These are phyloP conservation scores for Dendrocalamus latiflorus DNA, from an alignment of 202 grass and related monocot genomes.

Conservation along the genomic window DNA sequence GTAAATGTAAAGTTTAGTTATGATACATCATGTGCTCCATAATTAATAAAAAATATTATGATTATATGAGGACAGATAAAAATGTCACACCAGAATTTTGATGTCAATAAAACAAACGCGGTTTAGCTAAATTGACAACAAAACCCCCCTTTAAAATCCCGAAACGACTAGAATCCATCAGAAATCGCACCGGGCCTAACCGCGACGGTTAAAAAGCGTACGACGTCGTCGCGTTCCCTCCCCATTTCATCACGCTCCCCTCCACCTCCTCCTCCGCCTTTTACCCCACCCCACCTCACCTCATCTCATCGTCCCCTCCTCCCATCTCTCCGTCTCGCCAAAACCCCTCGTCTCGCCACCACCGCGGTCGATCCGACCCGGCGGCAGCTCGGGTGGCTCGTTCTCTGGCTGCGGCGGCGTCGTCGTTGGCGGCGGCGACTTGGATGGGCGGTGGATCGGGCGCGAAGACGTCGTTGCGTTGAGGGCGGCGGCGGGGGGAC, in stretches of 20 bases:
- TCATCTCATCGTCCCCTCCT: not conserved
- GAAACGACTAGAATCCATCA: not conserved
- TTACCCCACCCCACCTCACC: slow-evolving; percentile 10
- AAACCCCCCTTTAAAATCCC: not conserved
- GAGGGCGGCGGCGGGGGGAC: slow-evolving; percentile 1
- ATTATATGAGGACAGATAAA: not conserved
- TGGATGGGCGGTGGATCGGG: slow-evolving; percentile 14
- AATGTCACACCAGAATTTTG: not conserved
- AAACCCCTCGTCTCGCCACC: not conserved
- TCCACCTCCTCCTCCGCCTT: slow-evolving; percentile 2
- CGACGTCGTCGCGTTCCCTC: slow-evolving; percentile 46
- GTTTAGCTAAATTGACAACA: not conserved
- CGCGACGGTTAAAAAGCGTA: slow-evolving; percentile 51
- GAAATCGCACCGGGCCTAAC: slow-evolving; percentile 13
- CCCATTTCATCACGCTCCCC: not conserved
- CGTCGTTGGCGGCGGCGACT: slow-evolving; percentile 1
- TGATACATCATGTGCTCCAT: not conserved
- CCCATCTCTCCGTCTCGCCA: not conserved
- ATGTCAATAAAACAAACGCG: not conserved
- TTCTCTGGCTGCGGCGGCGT: not conserved
- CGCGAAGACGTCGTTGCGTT: slow-evolving; percentile 10
- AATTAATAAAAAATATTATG: too few relatives aligned
- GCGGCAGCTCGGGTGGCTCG: not conserved
- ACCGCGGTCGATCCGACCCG: slow-evolving; percentile 23
- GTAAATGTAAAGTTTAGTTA: not conserved